Base-by-base conservation (phyloP, 2,329 filamentous ascomycete species). In the Fulvia fulva region DNA sequence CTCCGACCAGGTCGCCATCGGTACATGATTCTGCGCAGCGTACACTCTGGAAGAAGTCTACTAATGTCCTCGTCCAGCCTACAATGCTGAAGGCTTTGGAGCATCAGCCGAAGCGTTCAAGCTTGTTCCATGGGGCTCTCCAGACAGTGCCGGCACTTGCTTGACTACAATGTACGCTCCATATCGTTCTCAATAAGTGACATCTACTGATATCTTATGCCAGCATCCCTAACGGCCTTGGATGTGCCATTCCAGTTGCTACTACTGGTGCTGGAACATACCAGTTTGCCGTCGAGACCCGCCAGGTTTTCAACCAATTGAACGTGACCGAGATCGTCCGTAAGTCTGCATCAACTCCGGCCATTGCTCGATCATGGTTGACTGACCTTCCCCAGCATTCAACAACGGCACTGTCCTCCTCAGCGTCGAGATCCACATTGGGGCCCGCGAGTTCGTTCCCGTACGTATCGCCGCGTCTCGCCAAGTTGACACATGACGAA, bases 221-320 rank as follows among this genome's bases (percentile, higher is more conserved):
- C 46, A 61, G 54, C 51, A 64, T 58, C 19, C 55, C 61, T 16
- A 51, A 63, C 28, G 61, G 61, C 9, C 23, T 43, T 8, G 58
- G 41, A n/a, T n/a, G 61, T 19, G 51, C 41, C 6, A 63, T 63
- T n/a, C 55, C 58, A 5, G 58, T 63, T 5, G 61, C 61, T 16
- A 63, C 58, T 11, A 63, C 61, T 0, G 61, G 61, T n/a, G 26
- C 58, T 43, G 61, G 61, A n/a, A 63, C 58, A 1, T 58, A 60
- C 23, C 19, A 63, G 14, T 61, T 63, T 21, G 61, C 61, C 2
- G 60, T 61, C 19, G 58, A 54, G 14, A 60, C 49, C 16, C 51
- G 58, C n/a, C 61, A 63, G 34, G 61, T 60, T 37, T 63, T 63
- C 49, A 23, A 54, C n/a, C 22, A 60, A 11, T 22, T 63, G 30